Percentiles rank a stretch among this genome's conserved stretches.
Conservation (phyloP, 1,139 yeast genomes). For the Blastobotrys niveus region DNA sequence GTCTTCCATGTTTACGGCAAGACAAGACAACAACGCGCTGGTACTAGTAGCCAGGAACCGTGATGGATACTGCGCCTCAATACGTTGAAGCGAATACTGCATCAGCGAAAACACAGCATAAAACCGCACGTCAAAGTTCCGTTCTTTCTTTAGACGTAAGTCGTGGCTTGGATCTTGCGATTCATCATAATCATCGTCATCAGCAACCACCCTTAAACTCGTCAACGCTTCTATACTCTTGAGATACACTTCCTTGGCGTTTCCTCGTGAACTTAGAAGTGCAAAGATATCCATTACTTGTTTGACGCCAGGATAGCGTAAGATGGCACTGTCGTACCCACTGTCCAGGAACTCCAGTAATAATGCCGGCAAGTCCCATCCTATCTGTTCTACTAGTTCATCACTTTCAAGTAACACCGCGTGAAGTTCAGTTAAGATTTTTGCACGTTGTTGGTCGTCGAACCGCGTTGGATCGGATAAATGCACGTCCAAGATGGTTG, state of each 20-base stretch:
- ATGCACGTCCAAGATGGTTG: conserved; percentile 63
- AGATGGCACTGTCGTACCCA: conserved; percentile 19
- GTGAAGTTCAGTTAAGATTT: conserved; percentile 40
- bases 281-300: conserved; percentile 48
- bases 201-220: conserved; percentile 23
- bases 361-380: conserved; percentile 81
- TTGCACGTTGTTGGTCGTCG: conserved; percentile 45
- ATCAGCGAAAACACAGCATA: conserved; percentile 61
- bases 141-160: conserved; percentile 25
- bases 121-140: conserved; percentile 50
- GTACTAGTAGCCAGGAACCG: conserved; percentile 65
- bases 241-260: conserved; percentile 71
- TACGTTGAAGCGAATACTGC: conserved; percentile 46
- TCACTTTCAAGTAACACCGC: conserved; percentile 38
- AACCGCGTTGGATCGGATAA: conserved; percentile 47
- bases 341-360: conserved; percentile 39
- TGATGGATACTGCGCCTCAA: conserved; percentile 58
- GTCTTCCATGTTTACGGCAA: conserved; percentile 39
- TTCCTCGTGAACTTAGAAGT: conserved; percentile 58
- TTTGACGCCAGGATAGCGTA: conserved; percentile 24
- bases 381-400: conserved; percentile 58
- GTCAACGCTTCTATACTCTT: conserved; percentile 60
- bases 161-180: conserved; percentile 19
- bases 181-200: conserved; percentile 12
- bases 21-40: conserved; percentile 48